Conservation (phyloP, 1,139 yeast species). For the Taphrina populina region DNA sequence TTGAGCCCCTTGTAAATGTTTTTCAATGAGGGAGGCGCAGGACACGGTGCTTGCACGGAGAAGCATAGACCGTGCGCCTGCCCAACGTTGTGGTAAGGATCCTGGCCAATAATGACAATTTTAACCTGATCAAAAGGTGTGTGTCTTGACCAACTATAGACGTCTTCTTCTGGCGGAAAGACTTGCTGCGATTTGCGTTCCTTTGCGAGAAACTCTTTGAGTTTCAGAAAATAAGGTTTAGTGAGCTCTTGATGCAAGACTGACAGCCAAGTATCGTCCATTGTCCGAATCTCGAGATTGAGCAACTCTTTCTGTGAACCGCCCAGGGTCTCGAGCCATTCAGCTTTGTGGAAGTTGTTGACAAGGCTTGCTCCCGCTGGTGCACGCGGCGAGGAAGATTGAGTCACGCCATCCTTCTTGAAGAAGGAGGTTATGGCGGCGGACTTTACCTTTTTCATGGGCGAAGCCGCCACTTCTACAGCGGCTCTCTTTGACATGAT, state of each 20-base stretch:
- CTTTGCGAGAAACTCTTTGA: conserved; percentile 60
- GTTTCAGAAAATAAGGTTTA: conserved; percentile 76
- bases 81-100: conserved; percentile 86
- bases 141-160: conserved; percentile 90
- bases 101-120: conserved; percentile 88
- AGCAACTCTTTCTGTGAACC: conserved; percentile 14
- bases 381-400: conserved; percentile 6
- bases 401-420: conserved; percentile 20
- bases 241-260: conserved; percentile 68
- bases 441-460: conserved; percentile 26
- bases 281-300: conserved; percentile 60
- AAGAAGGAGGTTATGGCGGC: conserved; percentile 32
- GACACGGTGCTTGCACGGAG: conserved; percentile 78
- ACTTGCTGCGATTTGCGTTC: conserved; percentile 50
- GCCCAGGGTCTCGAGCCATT: conserved; percentile 15
- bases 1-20: conserved; percentile 81
- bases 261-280: conserved; percentile 78
- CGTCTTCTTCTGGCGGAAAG: conserved; percentile 71
- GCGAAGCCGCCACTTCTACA: conserved; percentile 1
- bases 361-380: neutral
- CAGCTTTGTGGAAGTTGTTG: conserved; percentile 13
- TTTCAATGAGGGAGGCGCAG: conserved; percentile 83
- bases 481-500: conserved; percentile 26
- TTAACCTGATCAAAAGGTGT: conserved; percentile 75
- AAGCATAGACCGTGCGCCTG: conserved; percentile 98